phyloP scores from a whole-genome alignment of 2,329 filamentous ascomycete genomes.

The Cladosporium colombiae region DNA sequence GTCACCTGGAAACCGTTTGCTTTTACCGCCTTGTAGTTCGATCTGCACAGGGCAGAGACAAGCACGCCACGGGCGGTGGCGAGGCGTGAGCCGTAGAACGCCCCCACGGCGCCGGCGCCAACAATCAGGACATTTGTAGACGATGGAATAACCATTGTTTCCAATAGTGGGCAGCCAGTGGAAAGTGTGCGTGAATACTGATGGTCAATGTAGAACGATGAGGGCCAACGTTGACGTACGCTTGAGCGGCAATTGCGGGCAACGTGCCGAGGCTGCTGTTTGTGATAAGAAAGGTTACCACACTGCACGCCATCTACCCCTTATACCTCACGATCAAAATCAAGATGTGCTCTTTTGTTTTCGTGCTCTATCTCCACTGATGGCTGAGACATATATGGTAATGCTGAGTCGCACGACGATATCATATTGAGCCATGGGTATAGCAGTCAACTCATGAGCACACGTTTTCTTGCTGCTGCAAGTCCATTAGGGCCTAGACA shows the following conservation, averaged over 20 bases:
- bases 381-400: not conserved
- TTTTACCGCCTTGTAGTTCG: slow-evolving; percentile 68
- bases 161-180: not conserved
- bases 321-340: not conserved
- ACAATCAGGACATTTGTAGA: slow-evolving; percentile 65
- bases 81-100: slow-evolving; percentile 70
- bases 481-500: not conserved
- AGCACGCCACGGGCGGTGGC: slow-evolving; percentile 54
- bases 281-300: not conserved
- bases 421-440: not conserved
- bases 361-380: not conserved
- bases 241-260: slow-evolving; percentile 4
- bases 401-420: not conserved
- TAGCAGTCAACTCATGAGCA: not conserved
- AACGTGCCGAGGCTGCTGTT: not conserved
- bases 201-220: not conserved
- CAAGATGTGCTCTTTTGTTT: not conserved
- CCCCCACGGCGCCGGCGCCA: slow-evolving; percentile 70
- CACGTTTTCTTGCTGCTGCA: not conserved
- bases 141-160: slow-evolving; percentile 30
- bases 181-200: not conserved
- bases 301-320: not conserved
- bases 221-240: not conserved
- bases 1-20: slow-evolving; percentile 63
- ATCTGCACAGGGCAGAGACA: slow-evolving; percentile 71